phyloP scores from a whole-genome alignment of 192 early-diverging fungal genomes.

The Backusella luteola region DNA sequence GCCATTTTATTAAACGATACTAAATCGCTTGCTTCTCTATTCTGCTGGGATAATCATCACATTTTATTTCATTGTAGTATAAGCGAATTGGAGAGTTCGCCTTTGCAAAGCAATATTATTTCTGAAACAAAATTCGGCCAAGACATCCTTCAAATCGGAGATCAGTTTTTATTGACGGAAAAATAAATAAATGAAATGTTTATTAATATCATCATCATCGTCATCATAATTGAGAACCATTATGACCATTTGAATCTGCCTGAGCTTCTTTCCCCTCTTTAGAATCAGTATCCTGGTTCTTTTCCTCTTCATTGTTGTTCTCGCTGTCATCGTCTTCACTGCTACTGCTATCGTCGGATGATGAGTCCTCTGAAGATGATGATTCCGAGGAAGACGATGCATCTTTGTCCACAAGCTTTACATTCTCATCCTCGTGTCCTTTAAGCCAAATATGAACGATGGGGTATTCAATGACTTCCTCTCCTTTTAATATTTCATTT shows the following conservation, averaged over 20 bases:
- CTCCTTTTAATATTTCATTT: constrained; percentile 16
- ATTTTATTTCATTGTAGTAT: too few species aligned
- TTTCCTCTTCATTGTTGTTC: neutral
- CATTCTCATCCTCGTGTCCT: neutral
- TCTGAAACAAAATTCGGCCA: neutral
- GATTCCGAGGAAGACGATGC: neutral
- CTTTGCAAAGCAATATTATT: neutral
- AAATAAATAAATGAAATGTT: neutral
- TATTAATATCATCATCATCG: neutral
- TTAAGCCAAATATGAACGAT: constrained; percentile 32
- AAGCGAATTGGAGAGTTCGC: too few species aligned
- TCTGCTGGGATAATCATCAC: too few species aligned
- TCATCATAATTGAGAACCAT: neutral
- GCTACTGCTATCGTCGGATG: neutral
- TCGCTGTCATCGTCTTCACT: neutral
- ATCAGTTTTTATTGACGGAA: neutral
- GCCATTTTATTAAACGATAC: too few species aligned
- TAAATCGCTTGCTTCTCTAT: too few species aligned
- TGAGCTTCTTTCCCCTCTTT: neutral
- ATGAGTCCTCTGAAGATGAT: neutral
- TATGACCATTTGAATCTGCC: neutral
- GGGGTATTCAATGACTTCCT: constrained; percentile 34
- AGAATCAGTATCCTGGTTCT: neutral
- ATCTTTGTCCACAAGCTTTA: neutral
- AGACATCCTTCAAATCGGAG: neutral